Evolutionary conservation across 768 basidiomycete species (phyloP).

Genomic region (Boletus pseudopeckii): DNA sequence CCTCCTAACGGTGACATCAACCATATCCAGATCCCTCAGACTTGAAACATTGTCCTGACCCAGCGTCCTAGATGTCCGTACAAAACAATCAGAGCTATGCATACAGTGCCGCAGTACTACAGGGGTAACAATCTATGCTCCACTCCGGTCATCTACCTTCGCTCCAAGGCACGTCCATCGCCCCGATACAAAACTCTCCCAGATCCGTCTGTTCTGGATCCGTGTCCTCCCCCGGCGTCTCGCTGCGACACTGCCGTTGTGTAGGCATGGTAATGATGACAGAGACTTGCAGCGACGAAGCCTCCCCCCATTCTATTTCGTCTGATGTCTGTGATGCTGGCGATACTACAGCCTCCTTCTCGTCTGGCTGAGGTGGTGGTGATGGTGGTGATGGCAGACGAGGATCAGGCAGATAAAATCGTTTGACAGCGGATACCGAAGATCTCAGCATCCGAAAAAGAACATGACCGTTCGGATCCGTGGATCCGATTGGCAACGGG

Average conservation of each 20-base stretch:
- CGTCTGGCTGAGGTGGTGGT: neutral
- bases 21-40: neutral
- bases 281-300: conserved; percentile 34
- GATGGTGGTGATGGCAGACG: neutral
- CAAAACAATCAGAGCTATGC: neutral
- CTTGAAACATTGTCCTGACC: neutral
- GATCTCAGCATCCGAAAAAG: neutral
- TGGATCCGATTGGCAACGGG: neutral
- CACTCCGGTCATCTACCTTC: conserved; percentile 1
- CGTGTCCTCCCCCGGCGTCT: neutral
- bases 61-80: neutral
- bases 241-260: neutral
- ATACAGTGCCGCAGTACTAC: neutral
- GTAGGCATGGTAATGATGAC: conserved; percentile 43
- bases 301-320: conserved; percentile 7
- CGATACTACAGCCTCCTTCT: neutral
- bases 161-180: conserved; percentile 18
- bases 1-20: neutral
- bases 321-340: neutral
- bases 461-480: neutral
- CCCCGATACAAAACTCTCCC: conserved; percentile 33
- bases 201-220: conserved; percentile 26
- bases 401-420: neutral
- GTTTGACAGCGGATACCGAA: neutral
- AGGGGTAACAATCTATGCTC: neutral